These are phyloP conservation scores for Erythrophleum ivorense DNA, from an alignment of 331 rosid genomes.

Conservation along the genomic window DNA sequence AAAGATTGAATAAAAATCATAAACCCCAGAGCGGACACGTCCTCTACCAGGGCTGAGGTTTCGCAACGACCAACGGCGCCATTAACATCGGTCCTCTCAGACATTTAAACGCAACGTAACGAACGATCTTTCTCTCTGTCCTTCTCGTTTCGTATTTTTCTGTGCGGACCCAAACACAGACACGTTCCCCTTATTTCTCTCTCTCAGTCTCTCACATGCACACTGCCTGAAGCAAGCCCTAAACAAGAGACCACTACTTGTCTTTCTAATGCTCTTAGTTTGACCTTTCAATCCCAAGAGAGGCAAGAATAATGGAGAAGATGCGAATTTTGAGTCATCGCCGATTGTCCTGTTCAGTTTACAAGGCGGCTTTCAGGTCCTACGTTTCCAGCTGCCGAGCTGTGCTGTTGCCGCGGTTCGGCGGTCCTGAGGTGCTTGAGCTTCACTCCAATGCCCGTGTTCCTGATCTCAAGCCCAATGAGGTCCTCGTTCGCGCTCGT, in stretches of 20 bases:
- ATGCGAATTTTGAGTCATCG: conserved; percentile 57
- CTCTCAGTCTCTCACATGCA: conserved; percentile 10
- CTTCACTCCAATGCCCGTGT: conserved; percentile 51
- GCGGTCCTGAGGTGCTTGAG: conserved; percentile 59
- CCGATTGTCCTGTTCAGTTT: neutral
- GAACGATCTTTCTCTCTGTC: neutral
- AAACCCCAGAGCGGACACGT: neutral
- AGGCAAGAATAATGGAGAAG: neutral
- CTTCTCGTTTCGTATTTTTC: too few species aligned
- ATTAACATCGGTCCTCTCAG: neutral
- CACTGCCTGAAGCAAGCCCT: conserved; percentile 27
- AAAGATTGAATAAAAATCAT: neutral
- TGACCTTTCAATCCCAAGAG: neutral
- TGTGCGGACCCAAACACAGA: conserved; percentile 63
- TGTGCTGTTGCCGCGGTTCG: conserved; percentile 16
- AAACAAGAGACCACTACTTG: neutral
- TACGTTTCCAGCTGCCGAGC: conserved; percentile 17
- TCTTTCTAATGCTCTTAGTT: conserved; percentile 28
- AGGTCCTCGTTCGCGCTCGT: conserved; percentile 51
- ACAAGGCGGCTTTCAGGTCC: neutral
- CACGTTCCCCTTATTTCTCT: conserved; percentile 61
- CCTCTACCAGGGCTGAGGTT: neutral
- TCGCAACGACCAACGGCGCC: conserved; percentile 23
- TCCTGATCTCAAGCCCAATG: conserved; percentile 29
- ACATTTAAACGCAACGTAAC: conserved; percentile 28